Base-by-base conservation (phyloP, 805 yeast genomes). In the Ogataea ramenticola region DNA sequence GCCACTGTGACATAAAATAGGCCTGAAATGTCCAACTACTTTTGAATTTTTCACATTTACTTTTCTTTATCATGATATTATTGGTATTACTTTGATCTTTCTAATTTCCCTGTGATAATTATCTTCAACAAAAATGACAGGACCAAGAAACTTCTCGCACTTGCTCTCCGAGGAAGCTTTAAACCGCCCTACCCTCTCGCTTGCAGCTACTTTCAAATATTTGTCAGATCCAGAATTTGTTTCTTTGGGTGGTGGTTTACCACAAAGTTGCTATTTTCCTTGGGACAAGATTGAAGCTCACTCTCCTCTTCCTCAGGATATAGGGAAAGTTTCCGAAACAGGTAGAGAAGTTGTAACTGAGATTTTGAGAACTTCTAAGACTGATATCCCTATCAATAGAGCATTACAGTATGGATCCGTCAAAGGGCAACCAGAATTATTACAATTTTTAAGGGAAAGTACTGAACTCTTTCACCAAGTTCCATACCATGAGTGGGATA, bases 221-320 rank as follows among this genome's bases (percentile, higher is more conserved):
- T 80, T 70, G 55, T 63, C 65, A 36, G 74, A 74, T 52, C 95
- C 95, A 27, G 79, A 79, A 41, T 68, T 88, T 61, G 77, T 85
- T 40, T 86, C 86, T 55, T 73, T 88, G 44, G 96, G 95, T 40
- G 96, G 96, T 52, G 96, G 96, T 4, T 73, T 88, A 53, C 96
- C 96, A 8, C 67, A 84, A 56, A 68, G 93, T 30, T 86, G 81
- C 50, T 80, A 82, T 64, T 88, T 88, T 73, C 96, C 96, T 35
- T 84, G 86, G 71, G 83, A 86, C 55, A 72, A 77, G 49, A 59
- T 88, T 45, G 57, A 71, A 21, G 79, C 80, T 21, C 77, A 77
- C 44, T 66, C 84, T 14, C 90, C 93, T 43, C 65, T 75, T 14
- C 80, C 86, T 22, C 88, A 91, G 2, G 93, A 93, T 36, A 80